Percentiles rank a stretch among this genome's conserved stretches.
Conservation (phyloP, 2,329 filamentous ascomycete species). For the Alternaria tenuissima region DNA sequence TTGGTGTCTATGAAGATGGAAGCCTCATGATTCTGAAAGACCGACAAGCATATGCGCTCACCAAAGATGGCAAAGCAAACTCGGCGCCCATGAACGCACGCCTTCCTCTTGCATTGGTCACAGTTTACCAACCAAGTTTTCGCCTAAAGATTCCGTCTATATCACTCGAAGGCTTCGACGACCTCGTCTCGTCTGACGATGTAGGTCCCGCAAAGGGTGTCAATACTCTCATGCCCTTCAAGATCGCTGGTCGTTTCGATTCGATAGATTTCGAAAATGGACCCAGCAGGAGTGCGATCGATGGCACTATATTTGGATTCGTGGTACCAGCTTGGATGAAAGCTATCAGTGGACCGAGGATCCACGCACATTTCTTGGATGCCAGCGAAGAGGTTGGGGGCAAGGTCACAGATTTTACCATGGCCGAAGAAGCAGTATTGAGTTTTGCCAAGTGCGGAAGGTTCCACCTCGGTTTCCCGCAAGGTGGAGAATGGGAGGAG, state of each 20-base stretch:
- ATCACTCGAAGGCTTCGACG: conserved; percentile 28
- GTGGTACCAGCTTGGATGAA: conserved; percentile 52
- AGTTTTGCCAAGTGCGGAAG: conserved; percentile 53
- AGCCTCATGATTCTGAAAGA: conserved; percentile 50
- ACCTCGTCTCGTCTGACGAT: conserved; percentile 24
- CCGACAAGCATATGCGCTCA: conserved; percentile 45
- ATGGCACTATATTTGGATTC: conserved; percentile 53
- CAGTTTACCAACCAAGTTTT: conserved; percentile 50
- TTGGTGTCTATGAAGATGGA: conserved; percentile 54
- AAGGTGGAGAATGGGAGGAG: conserved; percentile 52
- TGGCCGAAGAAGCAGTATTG: conserved; percentile 43
- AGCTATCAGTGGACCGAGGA: conserved; percentile 50
- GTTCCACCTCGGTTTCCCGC: conserved; percentile 55
- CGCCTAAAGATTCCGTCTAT: conserved; percentile 34
- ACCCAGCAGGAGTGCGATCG: conserved; percentile 38
- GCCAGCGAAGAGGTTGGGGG: conserved; percentile 46
- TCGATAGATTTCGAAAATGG: conserved; percentile 39
- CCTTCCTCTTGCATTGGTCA: conserved; percentile 54
- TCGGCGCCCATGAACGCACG: conserved; percentile 44
- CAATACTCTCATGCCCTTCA: conserved; percentile 54
- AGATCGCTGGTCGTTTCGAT: conserved; percentile 48
- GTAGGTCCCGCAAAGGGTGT: conserved; percentile 32
- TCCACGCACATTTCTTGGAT: conserved; percentile 50
- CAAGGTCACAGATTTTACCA: conserved; percentile 50
- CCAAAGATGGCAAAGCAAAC: conserved; percentile 40